Evolutionary conservation across 2,329 filamentous ascomycete genomes (phyloP), one percentile per base, ranked within the genome.

Genomic region (Fusarium anthophilum): DNA sequence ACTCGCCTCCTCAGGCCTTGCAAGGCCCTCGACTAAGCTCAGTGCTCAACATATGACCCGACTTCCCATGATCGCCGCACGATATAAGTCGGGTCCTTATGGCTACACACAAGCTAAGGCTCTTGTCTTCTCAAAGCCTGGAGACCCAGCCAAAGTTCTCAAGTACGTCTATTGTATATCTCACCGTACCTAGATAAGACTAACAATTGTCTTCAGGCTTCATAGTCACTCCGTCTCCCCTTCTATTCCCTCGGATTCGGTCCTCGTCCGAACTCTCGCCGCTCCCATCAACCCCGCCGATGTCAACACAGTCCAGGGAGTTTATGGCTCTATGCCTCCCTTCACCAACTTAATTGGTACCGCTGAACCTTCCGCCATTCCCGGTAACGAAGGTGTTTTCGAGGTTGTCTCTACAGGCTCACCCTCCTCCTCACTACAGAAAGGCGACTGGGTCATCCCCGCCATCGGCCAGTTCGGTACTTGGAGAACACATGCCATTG

Each of bases 231-330:
- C 92, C 76, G 94, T 96, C 80, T 92, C 92, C 8, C 93, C 94
- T 7, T 88, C 90, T 8, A 89, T 95, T 72, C 92, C 93, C 54
- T 81, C 86, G 39, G 83, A 83, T 54, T 84, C 88, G 53, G 84
- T 97, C 76, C 95, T 96, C 62, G 87, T 99, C 69, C 94, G 94
- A 82, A 92, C 96, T 78, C 93, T 99, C 78, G 94, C 95, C 38
- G 91, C 95, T 2, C 94, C 96, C 65, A 94, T 99, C 83, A 99
- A 99, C 85, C 96, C 96, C 30, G 95, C 96, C 79, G 96, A 99
- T 84, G 94, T 99, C 83, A 99, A 99, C 87, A 96, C 96, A 79
- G 94, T 99, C 79, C 96, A 99, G 86, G 96, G 96, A 75, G 95
- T 96, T 8, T 99, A 99, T 85, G 96, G 96, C 70, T 91, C 91